Evolutionary conservation across 768 basidiomycete species (phyloP).

Genomic region (Kwoniella dendrophila): DNA sequence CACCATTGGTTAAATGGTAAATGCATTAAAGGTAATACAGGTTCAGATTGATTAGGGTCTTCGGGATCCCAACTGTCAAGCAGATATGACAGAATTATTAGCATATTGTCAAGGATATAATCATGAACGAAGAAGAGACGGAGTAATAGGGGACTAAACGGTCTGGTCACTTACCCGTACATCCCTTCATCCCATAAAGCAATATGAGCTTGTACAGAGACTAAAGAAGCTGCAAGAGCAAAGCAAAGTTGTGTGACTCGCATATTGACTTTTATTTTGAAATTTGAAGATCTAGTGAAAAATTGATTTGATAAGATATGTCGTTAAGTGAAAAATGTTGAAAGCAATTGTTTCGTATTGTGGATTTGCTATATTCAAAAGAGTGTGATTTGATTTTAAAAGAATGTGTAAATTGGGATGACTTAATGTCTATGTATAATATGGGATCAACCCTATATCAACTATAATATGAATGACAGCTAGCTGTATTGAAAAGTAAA

Average conservation of each 20-base stretch:
- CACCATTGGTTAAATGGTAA: slow-evolving; percentile 51
- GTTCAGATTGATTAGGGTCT: slow-evolving; percentile 48
- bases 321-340: neutral
- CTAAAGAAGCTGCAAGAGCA: slow-evolving; percentile 11
- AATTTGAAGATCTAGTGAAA: neutral
- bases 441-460: slow-evolving; percentile 9
- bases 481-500: neutral
- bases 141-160: neutral
- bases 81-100: neutral
- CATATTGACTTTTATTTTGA: slow-evolving; percentile 1
- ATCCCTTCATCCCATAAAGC: slow-evolving; percentile 43
- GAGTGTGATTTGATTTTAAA: too few relatives aligned
- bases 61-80: slow-evolving; percentile 34
- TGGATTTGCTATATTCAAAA: too few relatives aligned
- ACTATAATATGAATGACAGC: too few relatives aligned
- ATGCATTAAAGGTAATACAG: slow-evolving; percentile 42
- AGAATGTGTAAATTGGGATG: too few relatives aligned
- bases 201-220: slow-evolving; percentile 30
- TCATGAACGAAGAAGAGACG: neutral
- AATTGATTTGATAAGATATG: neutral
- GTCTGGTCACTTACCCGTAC: slow-evolving; percentile 40
- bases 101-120: neutral
- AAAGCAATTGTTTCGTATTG: too few relatives aligned
- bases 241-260: slow-evolving; percentile 21
- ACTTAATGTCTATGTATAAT: too few relatives aligned